Percentiles rank a stretch among this genome's conserved stretches.
These are phyloP conservation scores for Acer saccharum DNA, from an alignment of 345 rosid genomes.

Conservation along the genomic window DNA sequence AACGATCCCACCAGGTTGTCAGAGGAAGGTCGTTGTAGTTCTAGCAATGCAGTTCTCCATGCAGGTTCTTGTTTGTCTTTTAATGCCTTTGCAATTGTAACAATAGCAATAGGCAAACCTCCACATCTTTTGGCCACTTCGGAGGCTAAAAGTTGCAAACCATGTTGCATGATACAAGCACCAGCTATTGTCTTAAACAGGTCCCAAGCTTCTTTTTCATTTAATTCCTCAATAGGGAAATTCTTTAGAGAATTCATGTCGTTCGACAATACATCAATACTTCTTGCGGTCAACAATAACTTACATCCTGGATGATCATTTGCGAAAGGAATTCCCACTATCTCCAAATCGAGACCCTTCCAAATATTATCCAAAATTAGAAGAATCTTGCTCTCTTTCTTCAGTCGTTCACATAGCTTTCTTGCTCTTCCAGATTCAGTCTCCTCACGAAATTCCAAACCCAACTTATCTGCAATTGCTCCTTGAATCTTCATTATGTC, in stretches of 20 bases:
- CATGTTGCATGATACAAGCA: too few species aligned
- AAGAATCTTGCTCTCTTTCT: conserved; percentile 20
- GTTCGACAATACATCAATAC: not conserved
- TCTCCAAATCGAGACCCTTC: too few species aligned
- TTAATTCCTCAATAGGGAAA: too few species aligned
- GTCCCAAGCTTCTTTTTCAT: too few species aligned
- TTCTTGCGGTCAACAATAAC: not conserved
- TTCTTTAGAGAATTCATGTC: not conserved
- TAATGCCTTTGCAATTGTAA: conserved; percentile 22
- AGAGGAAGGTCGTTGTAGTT: not conserved
- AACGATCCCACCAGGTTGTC: not conserved
- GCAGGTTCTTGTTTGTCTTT: not conserved
- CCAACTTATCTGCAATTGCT: not conserved
- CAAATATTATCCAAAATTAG: conserved; percentile 20
- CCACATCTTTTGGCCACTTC: conserved; percentile 24
- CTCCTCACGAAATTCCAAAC: not conserved
- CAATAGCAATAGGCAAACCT: conserved; percentile 17
- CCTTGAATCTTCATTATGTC: not conserved
- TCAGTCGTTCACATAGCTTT: not conserved
- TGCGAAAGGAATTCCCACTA: conserved; percentile 11
- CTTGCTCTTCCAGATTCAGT: not conserved
- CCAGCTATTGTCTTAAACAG: too few species aligned
- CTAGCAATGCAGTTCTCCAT: conserved; percentile 28
- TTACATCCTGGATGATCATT: not conserved
- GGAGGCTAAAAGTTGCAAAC: conserved; percentile 9